A percentile compares a stretch with the other conserved stretches of the same genome.
Evolutionary conservation across 768 basidiomycete species (phyloP).

Genomic region (Butyriboletus loyo): DNA sequence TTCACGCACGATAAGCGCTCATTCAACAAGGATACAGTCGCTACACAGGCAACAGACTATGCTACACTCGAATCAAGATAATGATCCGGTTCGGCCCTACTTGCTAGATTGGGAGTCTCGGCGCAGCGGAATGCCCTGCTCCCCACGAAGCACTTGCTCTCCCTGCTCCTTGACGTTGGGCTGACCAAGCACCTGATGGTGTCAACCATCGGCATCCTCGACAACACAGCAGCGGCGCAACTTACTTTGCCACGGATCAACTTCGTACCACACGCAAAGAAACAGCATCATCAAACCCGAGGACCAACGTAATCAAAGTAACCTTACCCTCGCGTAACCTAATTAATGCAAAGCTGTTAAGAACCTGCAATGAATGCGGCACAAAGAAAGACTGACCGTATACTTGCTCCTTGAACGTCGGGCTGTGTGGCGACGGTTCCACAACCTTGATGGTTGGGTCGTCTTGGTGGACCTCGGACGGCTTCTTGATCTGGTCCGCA

Average conservation of each 20-base stretch:
- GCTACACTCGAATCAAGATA: not conserved
- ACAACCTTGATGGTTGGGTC: constrained; percentile 27
- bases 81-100: not conserved
- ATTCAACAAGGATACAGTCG: not conserved
- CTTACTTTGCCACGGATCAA: constrained; percentile 32
- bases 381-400: constrained; percentile 40
- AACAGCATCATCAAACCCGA: not conserved
- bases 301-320: not conserved
- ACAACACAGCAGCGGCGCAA: constrained; percentile 1
- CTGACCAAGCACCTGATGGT: constrained; percentile 28
- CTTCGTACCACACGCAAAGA: constrained; percentile 4
- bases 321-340: constrained; percentile 32
- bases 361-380: not conserved
- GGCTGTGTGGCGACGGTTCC: constrained; percentile 23
- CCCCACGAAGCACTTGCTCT: constrained; percentile 50
- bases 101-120: constrained; percentile 24
- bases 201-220: not conserved
- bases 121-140: constrained; percentile 34
- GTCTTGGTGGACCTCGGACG: constrained; percentile 25
- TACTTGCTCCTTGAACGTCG: constrained; percentile 59
- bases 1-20: not conserved
- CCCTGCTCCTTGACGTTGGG: constrained; percentile 51
- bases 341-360: not conserved
- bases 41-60: not conserved
- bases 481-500: constrained; percentile 25